Evolutionary conservation across 2,329 filamentous ascomycete species (phyloP).

Genomic region (Furcasterigmium sp.): DNA sequence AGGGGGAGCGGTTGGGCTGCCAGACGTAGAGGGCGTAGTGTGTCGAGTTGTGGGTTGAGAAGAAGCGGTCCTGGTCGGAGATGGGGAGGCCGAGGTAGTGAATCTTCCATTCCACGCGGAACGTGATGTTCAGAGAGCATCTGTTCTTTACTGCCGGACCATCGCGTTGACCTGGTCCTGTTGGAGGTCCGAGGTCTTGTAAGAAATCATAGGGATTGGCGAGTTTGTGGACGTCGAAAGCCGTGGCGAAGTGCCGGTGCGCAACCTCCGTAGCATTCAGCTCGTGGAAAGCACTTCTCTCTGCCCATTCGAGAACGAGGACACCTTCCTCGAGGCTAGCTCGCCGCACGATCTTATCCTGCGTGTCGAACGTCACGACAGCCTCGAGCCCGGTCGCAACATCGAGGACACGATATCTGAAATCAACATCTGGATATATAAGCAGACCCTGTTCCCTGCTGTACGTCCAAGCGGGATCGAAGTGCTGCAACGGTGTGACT

Average conservation of each 20-base stretch:
- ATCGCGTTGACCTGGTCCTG: background rate
- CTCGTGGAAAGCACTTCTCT: constrained; percentile 43
- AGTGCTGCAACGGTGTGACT: constrained; percentile 39
- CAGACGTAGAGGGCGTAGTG: constrained; percentile 60
- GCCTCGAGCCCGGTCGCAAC: constrained; percentile 36
- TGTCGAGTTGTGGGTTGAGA: constrained; percentile 51
- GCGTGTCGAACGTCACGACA: constrained; percentile 44
- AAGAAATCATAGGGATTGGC: constrained; percentile 6
- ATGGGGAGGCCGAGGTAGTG: constrained; percentile 51
- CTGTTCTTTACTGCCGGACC: constrained; percentile 20
- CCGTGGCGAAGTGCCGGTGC: constrained; percentile 55
- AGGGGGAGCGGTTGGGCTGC: constrained; percentile 51
- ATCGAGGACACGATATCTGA: constrained; percentile 42
- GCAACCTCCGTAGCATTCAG: constrained; percentile 45
- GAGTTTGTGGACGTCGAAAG: constrained; percentile 41
- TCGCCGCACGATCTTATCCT: constrained; percentile 46
- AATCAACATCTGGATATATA: constrained; percentile 38
- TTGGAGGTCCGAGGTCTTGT: background rate
- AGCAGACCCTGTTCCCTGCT: constrained; percentile 46
- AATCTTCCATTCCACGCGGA: constrained; percentile 56
- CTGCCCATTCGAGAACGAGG: constrained; percentile 62
- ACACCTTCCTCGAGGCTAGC: constrained; percentile 46
- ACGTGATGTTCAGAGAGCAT: constrained; percentile 27
- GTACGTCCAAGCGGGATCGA: constrained; percentile 49
- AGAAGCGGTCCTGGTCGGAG: constrained; percentile 54